Percentiles rank a stretch among this genome's conserved stretches.
Evolutionary conservation across 129 eudicot species (phyloP).

Genomic region (Chrysanthemum makinoi): DNA sequence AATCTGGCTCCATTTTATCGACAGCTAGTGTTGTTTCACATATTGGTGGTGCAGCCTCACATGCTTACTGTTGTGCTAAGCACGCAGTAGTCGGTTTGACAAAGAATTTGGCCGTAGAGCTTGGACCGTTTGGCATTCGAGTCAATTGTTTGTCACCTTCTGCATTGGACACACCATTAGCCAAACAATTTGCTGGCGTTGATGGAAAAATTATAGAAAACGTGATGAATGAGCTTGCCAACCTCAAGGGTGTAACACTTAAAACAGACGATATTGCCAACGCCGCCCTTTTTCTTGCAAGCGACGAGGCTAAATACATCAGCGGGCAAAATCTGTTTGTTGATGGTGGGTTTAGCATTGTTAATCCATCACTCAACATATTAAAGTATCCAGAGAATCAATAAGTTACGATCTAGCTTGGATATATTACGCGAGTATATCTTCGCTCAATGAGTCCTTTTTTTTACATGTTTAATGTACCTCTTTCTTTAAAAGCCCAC

Average conservation of each 20-base stretch:
- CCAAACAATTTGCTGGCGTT: constrained; percentile 21
- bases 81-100: constrained; percentile 51
- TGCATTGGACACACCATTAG: constrained; percentile 22
- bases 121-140: constrained; percentile 55
- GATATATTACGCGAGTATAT: background rate
- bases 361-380: constrained; percentile 39
- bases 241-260: constrained; percentile 44
- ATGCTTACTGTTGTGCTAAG: constrained; percentile 47
- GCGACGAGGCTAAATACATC: constrained; percentile 54
- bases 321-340: constrained; percentile 53
- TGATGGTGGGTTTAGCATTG: constrained; percentile 52
- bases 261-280: constrained; percentile 41
- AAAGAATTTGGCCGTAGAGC: constrained; percentile 44
- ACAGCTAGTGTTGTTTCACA: constrained; percentile 36
- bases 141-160: constrained; percentile 61
- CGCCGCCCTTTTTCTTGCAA: constrained; percentile 48
- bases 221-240: constrained; percentile 13
- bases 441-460: no score
- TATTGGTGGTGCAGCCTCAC: constrained; percentile 42
- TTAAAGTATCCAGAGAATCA: constrained; percentile 33
- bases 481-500: no score
- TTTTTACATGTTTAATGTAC: no score
- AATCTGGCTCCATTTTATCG: constrained; percentile 46
- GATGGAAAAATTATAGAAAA: background rate
- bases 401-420: background rate